Evolutionary conservation across 2,329 filamentous ascomycete genomes (phyloP).

Genomic region (Dactylellina parvicollis): DNA sequence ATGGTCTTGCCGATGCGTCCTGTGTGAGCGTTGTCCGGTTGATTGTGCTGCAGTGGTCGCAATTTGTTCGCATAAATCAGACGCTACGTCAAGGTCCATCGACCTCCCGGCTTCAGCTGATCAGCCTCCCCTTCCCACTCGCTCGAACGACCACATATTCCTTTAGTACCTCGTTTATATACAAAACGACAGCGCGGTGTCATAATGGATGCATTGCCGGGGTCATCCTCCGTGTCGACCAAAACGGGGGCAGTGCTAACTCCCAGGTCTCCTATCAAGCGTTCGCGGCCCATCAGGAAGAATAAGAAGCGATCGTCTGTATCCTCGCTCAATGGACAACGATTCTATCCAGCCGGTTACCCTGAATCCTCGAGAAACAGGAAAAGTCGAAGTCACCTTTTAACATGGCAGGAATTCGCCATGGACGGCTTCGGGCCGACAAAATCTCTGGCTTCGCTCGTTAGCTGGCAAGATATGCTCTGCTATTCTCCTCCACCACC

Average conservation of each 20-base stretch:
- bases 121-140: conserved; percentile 16
- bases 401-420: conserved; percentile 51
- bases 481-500: conserved; percentile 37
- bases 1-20: too few relatives aligned
- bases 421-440: conserved; percentile 44
- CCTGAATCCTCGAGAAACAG: not conserved
- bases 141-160: not conserved
- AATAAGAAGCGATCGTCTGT: conserved; percentile 25
- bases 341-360: conserved; percentile 12
- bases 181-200: not conserved
- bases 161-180: not conserved
- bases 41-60: too few relatives aligned
- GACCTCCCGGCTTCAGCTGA: not conserved
- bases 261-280: conserved; percentile 14
- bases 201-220: not conserved
- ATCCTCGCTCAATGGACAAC: conserved; percentile 28
- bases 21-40: too few relatives aligned
- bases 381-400: conserved; percentile 7
- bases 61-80: too few relatives aligned
- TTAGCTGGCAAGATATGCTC: conserved; percentile 50
- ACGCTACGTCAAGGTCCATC: not conserved
- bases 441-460: conserved; percentile 39
- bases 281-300: conserved; percentile 7
- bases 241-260: not conserved
- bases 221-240: not conserved